Conservation (phyloP, 2,329 filamentous ascomycete species). For the Phialophora macrospora region DNA sequence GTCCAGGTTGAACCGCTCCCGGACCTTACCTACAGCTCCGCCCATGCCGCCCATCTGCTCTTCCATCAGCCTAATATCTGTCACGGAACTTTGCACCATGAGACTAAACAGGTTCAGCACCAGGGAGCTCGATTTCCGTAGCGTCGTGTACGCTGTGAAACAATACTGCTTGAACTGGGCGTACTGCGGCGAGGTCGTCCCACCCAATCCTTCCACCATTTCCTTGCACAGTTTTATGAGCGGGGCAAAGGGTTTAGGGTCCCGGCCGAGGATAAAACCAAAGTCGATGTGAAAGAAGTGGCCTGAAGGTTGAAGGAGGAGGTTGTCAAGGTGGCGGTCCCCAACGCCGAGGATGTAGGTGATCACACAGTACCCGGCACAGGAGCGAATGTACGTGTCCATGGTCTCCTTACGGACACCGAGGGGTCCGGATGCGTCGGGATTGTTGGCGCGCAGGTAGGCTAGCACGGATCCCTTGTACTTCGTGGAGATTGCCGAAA, state of each 20-base stretch:
- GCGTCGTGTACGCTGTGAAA: slow-evolving; percentile 88
- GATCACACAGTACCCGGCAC: slow-evolving; percentile 97
- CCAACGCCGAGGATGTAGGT: slow-evolving; percentile 97
- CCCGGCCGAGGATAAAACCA: slow-evolving; percentile 94
- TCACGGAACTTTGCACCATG: slow-evolving; percentile 97
- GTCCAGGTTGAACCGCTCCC: slow-evolving; percentile 91
- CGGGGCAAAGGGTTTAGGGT: slow-evolving; percentile 95
- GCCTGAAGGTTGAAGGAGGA: slow-evolving; percentile 84
- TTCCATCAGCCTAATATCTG: slow-evolving; percentile 87
- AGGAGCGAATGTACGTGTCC: slow-evolving; percentile 94
- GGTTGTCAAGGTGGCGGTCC: slow-evolving; percentile 92
- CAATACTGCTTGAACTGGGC: slow-evolving; percentile 92
- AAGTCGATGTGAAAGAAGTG: slow-evolving; percentile 99
- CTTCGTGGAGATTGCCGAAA: slow-evolving; percentile 81
- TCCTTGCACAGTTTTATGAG: slow-evolving; percentile 97
- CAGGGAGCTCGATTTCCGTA: slow-evolving; percentile 86
- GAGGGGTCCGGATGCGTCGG: slow-evolving; percentile 77
- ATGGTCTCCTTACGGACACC: slow-evolving; percentile 90
- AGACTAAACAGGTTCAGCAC: slow-evolving; percentile 94
- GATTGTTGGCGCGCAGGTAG: slow-evolving; percentile 87
- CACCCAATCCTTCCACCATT: slow-evolving; percentile 99
- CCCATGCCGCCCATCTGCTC: slow-evolving; percentile 63
- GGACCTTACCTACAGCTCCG: slow-evolving; percentile 82
- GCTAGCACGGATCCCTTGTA: slow-evolving; percentile 78
- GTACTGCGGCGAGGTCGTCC: slow-evolving; percentile 78